These are phyloP conservation scores for Salisapilia sapeloensis DNA, from an alignment of 352 stramenopile species.

Conservation along the genomic window DNA sequence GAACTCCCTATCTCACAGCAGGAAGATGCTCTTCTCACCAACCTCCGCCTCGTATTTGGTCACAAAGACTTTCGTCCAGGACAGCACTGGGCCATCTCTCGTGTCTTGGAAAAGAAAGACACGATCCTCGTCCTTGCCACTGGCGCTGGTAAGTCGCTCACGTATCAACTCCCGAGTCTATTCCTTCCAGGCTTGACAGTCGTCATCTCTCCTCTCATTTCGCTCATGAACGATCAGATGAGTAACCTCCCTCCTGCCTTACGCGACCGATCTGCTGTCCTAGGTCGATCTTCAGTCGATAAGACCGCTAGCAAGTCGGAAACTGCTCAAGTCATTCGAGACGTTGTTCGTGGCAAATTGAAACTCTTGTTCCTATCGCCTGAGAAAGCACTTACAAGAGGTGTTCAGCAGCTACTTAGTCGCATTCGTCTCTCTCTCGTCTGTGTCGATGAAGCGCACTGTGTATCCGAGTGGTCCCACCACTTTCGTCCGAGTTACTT, in stretches of 20 bases:
- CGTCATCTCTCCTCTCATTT: constrained; percentile 86
- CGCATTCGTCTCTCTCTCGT: constrained; percentile 61
- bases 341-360: constrained; percentile 35
- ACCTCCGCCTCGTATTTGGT: constrained; percentile 73
- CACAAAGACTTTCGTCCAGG: constrained; percentile 60
- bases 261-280: constrained; percentile 29
- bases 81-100: constrained; percentile 72
- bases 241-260: constrained; percentile 53
- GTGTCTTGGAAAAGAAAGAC: constrained; percentile 35
- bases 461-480: constrained; percentile 90
- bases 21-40: constrained; percentile 31
- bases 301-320: constrained; percentile 24
- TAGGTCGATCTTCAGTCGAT: constrained; percentile 26
- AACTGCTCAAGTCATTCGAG: constrained; percentile 45
- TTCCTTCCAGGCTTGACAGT: constrained; percentile 80
- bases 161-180: constrained; percentile 89
- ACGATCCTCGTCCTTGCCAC: constrained; percentile 93
- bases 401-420: constrained; percentile 54
- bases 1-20: constrained; percentile 20
- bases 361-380: constrained; percentile 86
- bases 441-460: constrained; percentile 91
- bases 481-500: constrained; percentile 86
- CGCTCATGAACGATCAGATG: constrained; percentile 89
- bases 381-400: constrained; percentile 68
- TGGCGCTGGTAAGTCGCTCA: constrained; percentile 96